phyloP scores from a whole-genome alignment of 2,329 filamentous ascomycete species.

The Penicillium sp. region DNA sequence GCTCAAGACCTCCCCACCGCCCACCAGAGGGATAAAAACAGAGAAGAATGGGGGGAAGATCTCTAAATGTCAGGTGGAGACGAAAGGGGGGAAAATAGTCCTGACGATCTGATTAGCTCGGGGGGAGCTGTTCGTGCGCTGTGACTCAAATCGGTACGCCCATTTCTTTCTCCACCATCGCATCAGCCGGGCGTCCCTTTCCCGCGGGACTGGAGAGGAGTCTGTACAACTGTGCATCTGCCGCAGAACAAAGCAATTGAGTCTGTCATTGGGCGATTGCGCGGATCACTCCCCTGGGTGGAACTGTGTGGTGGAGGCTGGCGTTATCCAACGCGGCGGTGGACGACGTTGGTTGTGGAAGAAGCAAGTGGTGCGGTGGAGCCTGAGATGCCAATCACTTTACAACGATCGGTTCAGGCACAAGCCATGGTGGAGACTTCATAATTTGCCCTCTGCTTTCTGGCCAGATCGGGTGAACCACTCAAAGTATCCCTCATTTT shows the following conservation, averaged over 20 bases:
- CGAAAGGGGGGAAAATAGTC: slow-evolving; percentile 4
- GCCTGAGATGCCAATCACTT: background rate
- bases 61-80: slow-evolving; percentile 17
- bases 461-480: background rate
- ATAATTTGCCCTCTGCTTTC: background rate
- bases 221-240: background rate
- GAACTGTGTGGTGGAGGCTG: background rate
- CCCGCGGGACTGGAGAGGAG: background rate
- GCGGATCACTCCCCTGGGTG: background rate
- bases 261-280: background rate
- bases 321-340: background rate
- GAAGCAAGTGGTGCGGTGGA: background rate
- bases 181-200: slow-evolving; percentile 4
- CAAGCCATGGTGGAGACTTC: background rate
- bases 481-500: too few species aligned
- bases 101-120: slow-evolving; percentile 11
- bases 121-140: slow-evolving; percentile 4
- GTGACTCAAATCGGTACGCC: slow-evolving; percentile 12
- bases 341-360: background rate
- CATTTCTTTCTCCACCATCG: slow-evolving; percentile 16
- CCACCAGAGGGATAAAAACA: slow-evolving; percentile 6
- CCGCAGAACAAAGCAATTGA: background rate
- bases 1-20: slow-evolving; percentile 1
- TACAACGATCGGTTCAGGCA: background rate
- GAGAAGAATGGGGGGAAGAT: background rate